Evolutionary conservation across 139 green algal genomes (phyloP).

Genomic region (Trebouxia sp.): DNA sequence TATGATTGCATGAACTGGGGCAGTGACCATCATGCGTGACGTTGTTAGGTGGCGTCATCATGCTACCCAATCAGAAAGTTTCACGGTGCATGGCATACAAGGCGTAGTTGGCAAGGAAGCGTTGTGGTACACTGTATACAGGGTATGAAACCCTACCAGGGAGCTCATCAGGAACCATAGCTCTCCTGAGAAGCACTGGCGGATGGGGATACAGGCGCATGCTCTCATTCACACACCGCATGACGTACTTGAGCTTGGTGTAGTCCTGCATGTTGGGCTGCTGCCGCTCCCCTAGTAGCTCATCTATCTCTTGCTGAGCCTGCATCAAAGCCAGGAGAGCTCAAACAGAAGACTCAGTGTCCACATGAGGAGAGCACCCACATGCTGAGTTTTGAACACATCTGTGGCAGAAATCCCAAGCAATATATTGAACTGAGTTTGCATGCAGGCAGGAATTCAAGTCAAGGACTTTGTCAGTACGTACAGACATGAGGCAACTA

Average conservation of each 20-base stretch:
- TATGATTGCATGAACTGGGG: too few species aligned
- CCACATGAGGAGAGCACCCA: background rate
- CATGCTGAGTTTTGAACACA: too few species aligned
- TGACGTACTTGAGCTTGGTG: conserved; percentile 81
- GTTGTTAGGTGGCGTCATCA: too few species aligned
- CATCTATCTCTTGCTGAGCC: conserved; percentile 87
- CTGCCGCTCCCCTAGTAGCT: conserved; percentile 68
- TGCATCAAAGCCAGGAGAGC: conserved; percentile 25
- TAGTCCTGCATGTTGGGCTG: conserved; percentile 73
- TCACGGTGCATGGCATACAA: too few species aligned
- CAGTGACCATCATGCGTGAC: too few species aligned
- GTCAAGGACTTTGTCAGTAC: too few species aligned
- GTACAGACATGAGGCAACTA: too few species aligned
- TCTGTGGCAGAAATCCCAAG: too few species aligned
- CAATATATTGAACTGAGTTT: too few species aligned
- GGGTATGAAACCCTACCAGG: conserved; percentile 53
- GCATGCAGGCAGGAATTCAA: too few species aligned
- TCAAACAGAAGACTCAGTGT: background rate
- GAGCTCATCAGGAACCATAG: conserved; percentile 79
- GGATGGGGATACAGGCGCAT: conserved; percentile 99
- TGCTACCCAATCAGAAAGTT: too few species aligned
- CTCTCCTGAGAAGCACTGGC: conserved; percentile 89
- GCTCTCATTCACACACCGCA: conserved; percentile 93
- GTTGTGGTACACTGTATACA: too few species aligned
- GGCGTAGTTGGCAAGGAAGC: background rate